Base-by-base conservation (phyloP, 345 rosid genomes). In the Cochlearia excelsa region DNA sequence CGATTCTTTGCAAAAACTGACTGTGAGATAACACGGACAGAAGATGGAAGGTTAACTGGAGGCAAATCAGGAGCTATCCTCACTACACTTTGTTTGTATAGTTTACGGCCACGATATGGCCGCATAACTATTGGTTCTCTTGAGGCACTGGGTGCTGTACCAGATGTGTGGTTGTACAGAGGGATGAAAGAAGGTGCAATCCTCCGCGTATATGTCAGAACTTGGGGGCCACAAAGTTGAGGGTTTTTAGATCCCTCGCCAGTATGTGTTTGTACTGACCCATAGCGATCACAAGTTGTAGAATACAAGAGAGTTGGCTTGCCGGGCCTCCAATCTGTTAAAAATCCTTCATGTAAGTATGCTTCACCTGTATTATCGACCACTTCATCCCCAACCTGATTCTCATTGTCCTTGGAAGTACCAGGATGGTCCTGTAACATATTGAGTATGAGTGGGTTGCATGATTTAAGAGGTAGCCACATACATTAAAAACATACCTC, bases 41-140 rank as follows among this genome's bases (percentile, higher is more conserved):
- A 78, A 23, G 86, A 83, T 40, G 95, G 99, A 77, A 93, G 99
- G 81, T 87, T 87, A 61, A 93, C 84, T 2, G 90, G 90, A 45
- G 99, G 97, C 66, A 93, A 72, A 63, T 84, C 96, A 63, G 97
- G 99, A 52, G 97, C 94, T 71, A 87, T 80, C 74, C 86, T 93
- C 71, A 93, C 99, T 55, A 93, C 65, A 40, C 71, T 79, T 54
- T 74, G 59, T 45, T 71, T 79, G 70, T 68, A 75, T 42, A 52
- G 63, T 74, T 73, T 73, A 54, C 77, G 83, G 63, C 76, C 52
- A 61, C 77, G 58, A 76, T 72, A 69, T 58, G 91, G 80, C 66
- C 59, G 74, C 70, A 59, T 50, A 69, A 40, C 51, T 6, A 76
- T 51, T 47, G 76, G 86, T 69, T 81, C 70, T 64, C 66, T 78